Base-by-base conservation (phyloP, 768 basidiomycete genomes). In the Termitomyces sp. region DNA sequence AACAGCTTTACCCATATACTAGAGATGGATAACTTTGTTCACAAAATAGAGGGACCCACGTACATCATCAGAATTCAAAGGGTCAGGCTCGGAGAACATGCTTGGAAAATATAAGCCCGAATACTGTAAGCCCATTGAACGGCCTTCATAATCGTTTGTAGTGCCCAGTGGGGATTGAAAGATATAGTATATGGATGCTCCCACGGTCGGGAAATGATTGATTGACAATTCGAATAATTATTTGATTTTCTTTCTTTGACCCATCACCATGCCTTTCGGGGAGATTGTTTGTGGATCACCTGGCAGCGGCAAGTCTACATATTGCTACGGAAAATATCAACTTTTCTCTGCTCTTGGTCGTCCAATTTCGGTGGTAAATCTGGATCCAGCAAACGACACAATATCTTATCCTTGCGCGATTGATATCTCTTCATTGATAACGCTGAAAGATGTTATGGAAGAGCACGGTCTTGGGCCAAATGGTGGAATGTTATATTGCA, bases 401-500 rank as follows among this genome's bases (percentile, higher is more conserved):
- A 88, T 96, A 34, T 88, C 94, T 29, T 99, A 98, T 74, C 94
- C 94, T 34, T 96, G 94, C 71, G 86, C 91, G 0, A 79, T 99
- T 70, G 86, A 91, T 71, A 90, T 98, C 55, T 81, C 90, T 0
- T 85, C 85, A 0, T 83, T 98, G 58, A 91, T 99, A 71, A 94
- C 89, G 0, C 84, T 98, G 42, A 78, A 88, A 52, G 90, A 94
- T 67, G 94, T 86, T 17, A 97, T 98, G 96, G 74, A 86, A 12
- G 85, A 87, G 56, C 85, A 89, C 66, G 84, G 85, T 0, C 81
- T 99, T 1, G 97, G 97, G 0, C 97, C 97, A 0, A 99, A 99
- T 66, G 97, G 97, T 14, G 96, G 86, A 6, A 92, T 98, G 88
- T 74, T 98, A 32, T 98, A 94, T 69, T 96, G 94, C 70, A 91